Percentiles rank a stretch among this genome's conserved stretches.
Conservation (phyloP, 1,284 basidiomycete species). For the Ganoderma sinense region DNA sequence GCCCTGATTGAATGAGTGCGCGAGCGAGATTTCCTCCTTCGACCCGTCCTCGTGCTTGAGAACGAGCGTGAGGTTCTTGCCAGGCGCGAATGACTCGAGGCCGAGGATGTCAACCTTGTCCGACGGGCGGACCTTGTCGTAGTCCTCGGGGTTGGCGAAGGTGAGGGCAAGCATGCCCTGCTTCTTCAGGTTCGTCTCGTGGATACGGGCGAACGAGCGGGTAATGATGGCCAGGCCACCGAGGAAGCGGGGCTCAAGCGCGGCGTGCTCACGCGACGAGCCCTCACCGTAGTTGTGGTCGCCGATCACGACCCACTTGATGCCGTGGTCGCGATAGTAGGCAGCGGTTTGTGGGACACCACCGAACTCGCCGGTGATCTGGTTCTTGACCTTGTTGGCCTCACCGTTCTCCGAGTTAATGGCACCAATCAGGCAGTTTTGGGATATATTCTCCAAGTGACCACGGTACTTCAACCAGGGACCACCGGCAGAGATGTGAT, state of each 20-base stretch:
- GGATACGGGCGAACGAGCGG: conserved; percentile 96
- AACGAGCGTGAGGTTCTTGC: conserved; percentile 85
- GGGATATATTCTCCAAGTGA: conserved; percentile 98
- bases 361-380: conserved; percentile 87
- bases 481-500: conserved; percentile 94
- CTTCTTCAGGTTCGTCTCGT: conserved; percentile 99
- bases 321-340: conserved; percentile 88
- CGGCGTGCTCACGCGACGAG: conserved; percentile 97
- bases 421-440: conserved; percentile 97
- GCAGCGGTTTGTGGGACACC: conserved; percentile 88
- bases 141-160: conserved; percentile 89
- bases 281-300: conserved; percentile 99
- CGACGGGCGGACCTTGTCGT: conserved; percentile 85
- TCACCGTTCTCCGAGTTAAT: conserved; percentile 96
- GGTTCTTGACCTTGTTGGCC: conserved; percentile 96
- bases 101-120: conserved; percentile 90
- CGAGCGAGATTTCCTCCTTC: conserved; percentile 75
- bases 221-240: conserved; percentile 96
- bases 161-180: conserved; percentile 95
- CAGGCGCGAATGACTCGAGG: conserved; percentile 84
- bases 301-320: conserved; percentile 96
- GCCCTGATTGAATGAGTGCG: conserved; percentile 87
- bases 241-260: conserved; percentile 96
- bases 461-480: conserved; percentile 99
- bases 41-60: conserved; percentile 86